Evolutionary conservation across 2,329 filamentous ascomycete species (phyloP), one percentile per base, ranked within the genome.

Genomic region (Coniochaeta sp.): DNA sequence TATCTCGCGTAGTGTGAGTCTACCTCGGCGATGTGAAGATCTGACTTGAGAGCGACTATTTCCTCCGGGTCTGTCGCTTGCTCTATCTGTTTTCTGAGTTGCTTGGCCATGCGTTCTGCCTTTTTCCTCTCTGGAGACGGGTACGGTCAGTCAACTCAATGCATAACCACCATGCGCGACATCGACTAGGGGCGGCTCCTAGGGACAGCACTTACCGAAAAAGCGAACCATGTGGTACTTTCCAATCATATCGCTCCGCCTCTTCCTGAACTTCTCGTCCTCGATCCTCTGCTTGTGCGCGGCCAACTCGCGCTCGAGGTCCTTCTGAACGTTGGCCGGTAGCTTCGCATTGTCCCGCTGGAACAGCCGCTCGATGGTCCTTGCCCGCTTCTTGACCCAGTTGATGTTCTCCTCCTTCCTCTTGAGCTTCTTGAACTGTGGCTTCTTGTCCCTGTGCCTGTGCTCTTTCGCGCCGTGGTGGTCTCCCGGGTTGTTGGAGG

Each of bases 151-250:
- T 52, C 22, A n/a, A 44, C 12, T 22, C 3, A 14, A 16, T 59
- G 16, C 24, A 2, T 58, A 17, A 3, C 6, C 38, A 16, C 36
- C 33, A 61, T 31, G 47, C 14, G 22, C 24, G 17, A 17, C 12
- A 16, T 58, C 65, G 11, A 67, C 62, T 44, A 62, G n/a, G n/a
- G n/a, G n/a, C 11, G 4, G 43, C 14, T 24, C 14, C 38, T 55
- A 16, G 36, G 19, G 28, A 47, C 60, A 6, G 67, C 81, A 58
- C 56, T 44, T 78, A 89, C 90, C 90, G 73, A 93, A 93, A 71
- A 95, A 95, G 31, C 90, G 80, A 58, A 93, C 85, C 83, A 91
- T 93, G 71, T 93, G 90, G 67, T 92, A 95, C 72, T 87, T 89
- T 58, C 79, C 79, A 63, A 93, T 91, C 83, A 93, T 90, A 62